Conservation (phyloP, 306 rosid species). For the Vigna angularis region DNA sequence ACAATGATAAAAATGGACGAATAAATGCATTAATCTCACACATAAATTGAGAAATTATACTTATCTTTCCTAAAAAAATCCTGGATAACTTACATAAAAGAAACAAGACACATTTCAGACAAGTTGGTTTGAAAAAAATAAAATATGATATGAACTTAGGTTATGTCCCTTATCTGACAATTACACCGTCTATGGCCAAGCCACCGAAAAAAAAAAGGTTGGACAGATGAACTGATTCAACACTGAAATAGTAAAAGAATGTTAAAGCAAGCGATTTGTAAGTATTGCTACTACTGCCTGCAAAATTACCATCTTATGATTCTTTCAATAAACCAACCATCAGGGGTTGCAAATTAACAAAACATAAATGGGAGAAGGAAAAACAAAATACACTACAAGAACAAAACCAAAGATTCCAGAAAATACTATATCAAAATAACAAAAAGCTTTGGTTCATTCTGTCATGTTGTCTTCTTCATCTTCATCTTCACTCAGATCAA, state of each 20-base stretch:
- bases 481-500: constrained; percentile 48
- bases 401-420: constrained; percentile 1
- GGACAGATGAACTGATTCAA: background rate
- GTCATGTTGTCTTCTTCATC: constrained; percentile 56
- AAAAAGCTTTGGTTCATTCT: constrained; percentile 42
- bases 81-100: background rate
- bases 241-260: background rate
- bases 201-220: background rate
- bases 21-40: background rate
- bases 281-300: background rate
- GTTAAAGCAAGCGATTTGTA: background rate
- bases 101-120: too few relatives aligned
- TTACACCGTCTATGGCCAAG: background rate
- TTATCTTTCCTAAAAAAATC: background rate
- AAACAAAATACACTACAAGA: background rate
- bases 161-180: background rate
- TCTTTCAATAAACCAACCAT: constrained; percentile 27
- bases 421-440: background rate
- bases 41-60: background rate
- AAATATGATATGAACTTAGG: background rate
- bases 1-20: background rate
- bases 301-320: background rate
- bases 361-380: background rate
- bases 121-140: too few relatives aligned
- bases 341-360: constrained; percentile 17